Conservation (phyloP, 768 basidiomycete species). For the Pholiota molesta region DNA sequence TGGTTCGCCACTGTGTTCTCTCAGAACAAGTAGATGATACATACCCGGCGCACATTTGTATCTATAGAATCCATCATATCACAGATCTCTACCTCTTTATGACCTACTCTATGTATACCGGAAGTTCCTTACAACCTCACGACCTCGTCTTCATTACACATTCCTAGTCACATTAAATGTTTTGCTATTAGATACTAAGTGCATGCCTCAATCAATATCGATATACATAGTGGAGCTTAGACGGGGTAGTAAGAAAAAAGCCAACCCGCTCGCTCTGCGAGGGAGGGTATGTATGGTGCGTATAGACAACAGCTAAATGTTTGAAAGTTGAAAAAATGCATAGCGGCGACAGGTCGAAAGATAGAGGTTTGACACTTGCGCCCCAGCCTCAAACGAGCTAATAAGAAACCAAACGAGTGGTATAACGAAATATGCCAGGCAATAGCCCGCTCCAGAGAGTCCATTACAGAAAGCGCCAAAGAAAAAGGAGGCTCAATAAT, state of each 20-base stretch:
- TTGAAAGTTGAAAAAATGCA: neutral
- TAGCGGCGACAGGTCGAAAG: neutral
- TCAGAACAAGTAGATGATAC: neutral
- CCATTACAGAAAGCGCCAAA: neutral
- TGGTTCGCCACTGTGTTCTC: slow-evolving; percentile 31
- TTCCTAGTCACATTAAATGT: slow-evolving; percentile 1
- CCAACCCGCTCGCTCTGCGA: neutral
- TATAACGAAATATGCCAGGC: neutral
- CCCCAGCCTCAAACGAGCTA: neutral
- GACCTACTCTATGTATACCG: neutral
- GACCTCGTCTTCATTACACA: neutral
- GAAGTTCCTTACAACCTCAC: neutral
- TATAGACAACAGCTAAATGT: neutral
- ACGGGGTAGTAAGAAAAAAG: neutral
- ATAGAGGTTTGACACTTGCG: neutral
- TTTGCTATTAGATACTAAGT: slow-evolving; percentile 1
- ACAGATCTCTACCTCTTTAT: neutral
- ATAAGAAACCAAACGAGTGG: neutral
- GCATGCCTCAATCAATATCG: slow-evolving; percentile 2
- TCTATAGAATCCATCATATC: slow-evolving; percentile 6
- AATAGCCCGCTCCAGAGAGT: neutral
- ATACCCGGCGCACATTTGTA: neutral
- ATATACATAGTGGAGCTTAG: neutral
- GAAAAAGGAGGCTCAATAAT: neutral
- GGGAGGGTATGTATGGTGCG: neutral